Evolutionary conservation across 2,329 filamentous ascomycete genomes (phyloP).

Genomic region (Paracoccidioides lutzii): DNA sequence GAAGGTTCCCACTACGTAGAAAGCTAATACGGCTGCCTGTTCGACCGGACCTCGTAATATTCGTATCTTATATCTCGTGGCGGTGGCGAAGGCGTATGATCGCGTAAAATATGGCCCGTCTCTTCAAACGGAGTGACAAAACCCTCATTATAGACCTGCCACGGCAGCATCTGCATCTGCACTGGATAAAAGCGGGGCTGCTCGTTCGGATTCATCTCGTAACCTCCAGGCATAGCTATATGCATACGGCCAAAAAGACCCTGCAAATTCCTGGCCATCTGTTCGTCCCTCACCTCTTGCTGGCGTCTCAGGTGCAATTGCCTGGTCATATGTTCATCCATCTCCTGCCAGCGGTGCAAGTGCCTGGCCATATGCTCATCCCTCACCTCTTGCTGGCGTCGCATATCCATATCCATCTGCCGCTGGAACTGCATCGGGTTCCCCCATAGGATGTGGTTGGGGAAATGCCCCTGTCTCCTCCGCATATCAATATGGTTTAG

Average conservation of each 20-base stretch:
- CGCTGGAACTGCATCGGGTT: slow-evolving; percentile 33
- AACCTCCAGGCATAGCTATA: neutral
- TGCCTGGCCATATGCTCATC: slow-evolving; percentile 41
- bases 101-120: neutral
- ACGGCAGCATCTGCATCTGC: neutral
- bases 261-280: slow-evolving; percentile 25
- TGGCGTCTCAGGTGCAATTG: too few relatives aligned
- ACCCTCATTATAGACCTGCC: neutral
- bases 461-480: slow-evolving; percentile 39
- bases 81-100: too few relatives aligned
- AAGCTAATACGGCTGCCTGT: too few relatives aligned
- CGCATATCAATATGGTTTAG: slow-evolving; percentile 80
- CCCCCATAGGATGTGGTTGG: slow-evolving; percentile 3
- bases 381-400: slow-evolving; percentile 36
- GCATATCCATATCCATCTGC: slow-evolving; percentile 28
- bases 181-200: neutral
- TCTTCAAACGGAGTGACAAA: neutral
- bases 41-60: too few relatives aligned
- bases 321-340: too few relatives aligned
- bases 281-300: too few relatives aligned
- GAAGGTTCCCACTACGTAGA: too few relatives aligned
- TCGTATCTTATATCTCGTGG: too few relatives aligned
- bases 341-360: too few relatives aligned
- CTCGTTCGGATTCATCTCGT: neutral
- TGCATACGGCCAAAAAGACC: neutral